Base-by-base conservation (phyloP, 352 stramenopile species). In the Phytophthora tentaculata region DNA sequence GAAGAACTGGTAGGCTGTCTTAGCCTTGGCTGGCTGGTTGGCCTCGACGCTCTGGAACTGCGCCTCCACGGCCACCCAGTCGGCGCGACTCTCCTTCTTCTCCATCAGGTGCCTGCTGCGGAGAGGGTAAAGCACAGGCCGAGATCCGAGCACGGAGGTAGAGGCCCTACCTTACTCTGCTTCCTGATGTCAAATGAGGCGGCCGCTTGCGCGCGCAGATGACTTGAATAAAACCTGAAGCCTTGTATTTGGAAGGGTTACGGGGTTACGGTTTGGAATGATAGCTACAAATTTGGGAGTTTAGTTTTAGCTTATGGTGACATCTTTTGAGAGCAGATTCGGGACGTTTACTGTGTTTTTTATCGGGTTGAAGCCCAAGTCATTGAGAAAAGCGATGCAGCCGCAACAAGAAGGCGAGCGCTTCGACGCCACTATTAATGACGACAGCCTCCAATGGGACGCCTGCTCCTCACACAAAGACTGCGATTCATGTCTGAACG, bases 61-160 rank as follows among this genome's bases (percentile, higher is more conserved):
- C 58, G 86, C 80, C 54, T 91, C 86, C 19, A 94, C 86, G 3
- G 86, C 86, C 56, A 94, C 86, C 86, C 86, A 94, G 66, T 92
- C 83, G 24, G 68, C 64, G 65, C 86, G 86, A 60, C 74, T 91
- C 71, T 92, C 85, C 65, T 89, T 89, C 55, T 69, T 70, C 41
- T 79, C 73, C 77, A 83, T 85, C 19, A 23, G 17, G 37, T 47
- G 24, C n/a, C 26, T 12, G 48, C 7, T 35, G 22, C 24, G 43
- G 19, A 35, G 43, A 10, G 32, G n/a, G 16, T 32, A 8, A 32
- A 5, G 28, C 9, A 8, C 28, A 32, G 28, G 9, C 39, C 8
- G 37, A 62, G 44, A 61, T 24, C 49, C 2, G 35, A 13, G 32
- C 35, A 9, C 12, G 3, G 17, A 52, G 37, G 39, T 28, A 32